Percentiles rank a stretch among this genome's conserved stretches.
phyloP scores from a whole-genome alignment of 345 rosid species.

The Aquilaria sinensis region DNA sequence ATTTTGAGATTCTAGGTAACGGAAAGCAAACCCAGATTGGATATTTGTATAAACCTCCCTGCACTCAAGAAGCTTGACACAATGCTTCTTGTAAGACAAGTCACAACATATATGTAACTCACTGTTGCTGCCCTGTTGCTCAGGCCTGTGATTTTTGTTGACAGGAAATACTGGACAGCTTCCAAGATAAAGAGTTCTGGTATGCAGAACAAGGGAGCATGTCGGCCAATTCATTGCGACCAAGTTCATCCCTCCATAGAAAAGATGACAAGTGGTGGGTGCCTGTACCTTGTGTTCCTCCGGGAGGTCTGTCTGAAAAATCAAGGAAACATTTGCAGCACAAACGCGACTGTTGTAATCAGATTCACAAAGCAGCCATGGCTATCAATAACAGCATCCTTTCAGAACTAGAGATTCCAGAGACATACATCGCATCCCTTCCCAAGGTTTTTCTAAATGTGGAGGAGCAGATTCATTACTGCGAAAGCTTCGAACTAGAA shows the following conservation, averaged over 20 bases:
- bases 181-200: constrained; percentile 81
- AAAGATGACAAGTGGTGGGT: constrained; percentile 99
- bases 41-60: constrained; percentile 78
- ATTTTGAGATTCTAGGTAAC: constrained; percentile 41
- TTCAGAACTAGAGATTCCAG: constrained; percentile 89
- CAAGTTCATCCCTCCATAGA: constrained; percentile 70
- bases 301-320: constrained; percentile 70
- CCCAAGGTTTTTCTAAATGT: constrained; percentile 56
- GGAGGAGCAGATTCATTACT: background rate
- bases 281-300: constrained; percentile 80
- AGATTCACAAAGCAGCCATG: constrained; percentile 96
- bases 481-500: background rate
- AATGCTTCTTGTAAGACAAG: constrained; percentile 64
- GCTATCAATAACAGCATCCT: constrained; percentile 81
- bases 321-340: constrained; percentile 62
- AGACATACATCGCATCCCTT: constrained; percentile 66
- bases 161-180: constrained; percentile 87
- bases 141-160: background rate
- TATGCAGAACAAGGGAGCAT: constrained; percentile 84
- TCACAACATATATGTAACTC: background rate
- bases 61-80: constrained; percentile 81
- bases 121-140: background rate
- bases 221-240: constrained; percentile 58
- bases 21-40: constrained; percentile 68
- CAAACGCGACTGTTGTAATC: constrained; percentile 68